A percentile compares a stretch with the other conserved stretches of the same genome.
Conservation (phyloP, 2,329 filamentous ascomycete species). For the Fusarium sp. region DNA sequence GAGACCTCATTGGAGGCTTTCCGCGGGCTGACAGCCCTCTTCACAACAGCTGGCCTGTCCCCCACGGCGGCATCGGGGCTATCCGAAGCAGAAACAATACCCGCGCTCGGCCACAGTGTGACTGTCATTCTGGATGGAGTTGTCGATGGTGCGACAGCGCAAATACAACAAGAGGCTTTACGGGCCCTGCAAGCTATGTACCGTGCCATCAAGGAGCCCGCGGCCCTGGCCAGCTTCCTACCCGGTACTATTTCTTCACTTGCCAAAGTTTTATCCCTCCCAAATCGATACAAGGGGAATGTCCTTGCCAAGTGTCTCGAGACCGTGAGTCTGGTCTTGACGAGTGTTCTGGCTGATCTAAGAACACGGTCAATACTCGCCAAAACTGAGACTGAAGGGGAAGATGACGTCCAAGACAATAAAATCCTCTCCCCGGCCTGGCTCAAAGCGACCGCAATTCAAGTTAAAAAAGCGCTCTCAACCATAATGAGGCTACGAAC, state of each 20-base stretch:
- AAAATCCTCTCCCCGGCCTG: constrained; percentile 71
- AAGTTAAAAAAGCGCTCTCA: constrained; percentile 87
- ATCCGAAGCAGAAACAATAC: constrained; percentile 74
- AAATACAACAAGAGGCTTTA: constrained; percentile 81
- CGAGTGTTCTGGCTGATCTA: constrained; percentile 71
- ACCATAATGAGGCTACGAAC: constrained; percentile 83
- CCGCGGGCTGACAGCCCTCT: constrained; percentile 76
- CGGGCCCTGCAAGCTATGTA: constrained; percentile 75
- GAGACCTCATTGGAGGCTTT: constrained; percentile 83
- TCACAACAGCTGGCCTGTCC: constrained; percentile 71
- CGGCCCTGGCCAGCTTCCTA: constrained; percentile 87
- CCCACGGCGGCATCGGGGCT: constrained; percentile 65
- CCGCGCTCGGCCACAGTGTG: constrained; percentile 85
- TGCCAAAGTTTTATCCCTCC: constrained; percentile 81
- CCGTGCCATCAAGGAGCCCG: constrained; percentile 76
- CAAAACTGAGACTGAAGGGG: constrained; percentile 49
- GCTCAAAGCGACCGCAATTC: constrained; percentile 84
- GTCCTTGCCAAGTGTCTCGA: constrained; percentile 76
- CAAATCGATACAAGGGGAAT: constrained; percentile 68
- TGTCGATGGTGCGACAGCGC: constrained; percentile 73
- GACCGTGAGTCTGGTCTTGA: constrained; percentile 69
- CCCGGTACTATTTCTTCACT: constrained; percentile 90
- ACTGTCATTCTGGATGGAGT: constrained; percentile 84
- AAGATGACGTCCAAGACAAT: constrained; percentile 43
- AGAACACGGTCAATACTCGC: constrained; percentile 64